Conservation (phyloP, 257 asterid species). For the Phtheirospermum japonicum region DNA sequence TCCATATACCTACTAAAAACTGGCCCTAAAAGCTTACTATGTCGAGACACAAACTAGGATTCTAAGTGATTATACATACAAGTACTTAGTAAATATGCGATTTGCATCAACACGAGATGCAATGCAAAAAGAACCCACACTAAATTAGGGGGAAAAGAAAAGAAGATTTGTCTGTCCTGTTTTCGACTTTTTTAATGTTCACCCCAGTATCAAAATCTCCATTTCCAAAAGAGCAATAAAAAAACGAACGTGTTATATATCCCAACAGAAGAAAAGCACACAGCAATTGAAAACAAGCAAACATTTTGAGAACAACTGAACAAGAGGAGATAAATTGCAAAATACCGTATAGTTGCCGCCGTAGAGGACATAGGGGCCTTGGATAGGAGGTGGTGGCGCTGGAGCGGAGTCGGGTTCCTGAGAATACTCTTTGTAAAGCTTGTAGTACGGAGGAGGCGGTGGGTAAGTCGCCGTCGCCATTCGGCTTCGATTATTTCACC, state of each 20-base stretch:
- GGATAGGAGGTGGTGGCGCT: constrained; percentile 74
- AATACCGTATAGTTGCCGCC: constrained; percentile 78
- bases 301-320: not conserved
- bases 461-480: constrained; percentile 96
- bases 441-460: constrained; percentile 91
- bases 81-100: too few relatives aligned
- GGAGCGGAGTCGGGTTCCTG: constrained; percentile 75
- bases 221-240: constrained; percentile 14
- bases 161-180: not conserved
- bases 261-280: not conserved
- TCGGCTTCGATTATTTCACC: constrained; percentile 5
- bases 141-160: not conserved
- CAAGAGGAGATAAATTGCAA: not conserved
- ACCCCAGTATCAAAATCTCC: constrained; percentile 10
- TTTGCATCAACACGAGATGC: not conserved
- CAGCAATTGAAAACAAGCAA: not conserved
- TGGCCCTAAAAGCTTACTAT: not conserved
- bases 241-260: too few relatives aligned
- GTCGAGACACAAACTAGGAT: too few relatives aligned
- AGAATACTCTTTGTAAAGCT: constrained; percentile 66
- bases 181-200: not conserved
- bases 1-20: not conserved
- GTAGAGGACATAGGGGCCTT: constrained; percentile 70
- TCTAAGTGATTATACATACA: too few relatives aligned
- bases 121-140: not conserved